Percentiles rank a stretch among this genome's conserved stretches.
Conservation (phyloP, 2,329 filamentous ascomycete species). For the Exophiala oligosperma region DNA sequence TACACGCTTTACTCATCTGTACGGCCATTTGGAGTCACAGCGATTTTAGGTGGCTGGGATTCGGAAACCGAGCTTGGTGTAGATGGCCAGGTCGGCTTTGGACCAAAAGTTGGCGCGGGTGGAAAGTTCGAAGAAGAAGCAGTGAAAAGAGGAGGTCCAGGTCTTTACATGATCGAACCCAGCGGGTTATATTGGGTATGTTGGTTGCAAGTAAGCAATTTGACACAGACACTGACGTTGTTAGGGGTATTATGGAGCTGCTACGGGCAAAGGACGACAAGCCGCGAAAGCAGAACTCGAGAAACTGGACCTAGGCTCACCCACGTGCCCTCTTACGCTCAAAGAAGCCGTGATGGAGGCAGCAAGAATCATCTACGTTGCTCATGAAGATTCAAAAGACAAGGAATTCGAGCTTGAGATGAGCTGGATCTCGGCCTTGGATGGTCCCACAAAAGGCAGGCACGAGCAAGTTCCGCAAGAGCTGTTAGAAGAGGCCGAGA, state of each 20-base stretch:
- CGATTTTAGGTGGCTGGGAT: conserved; percentile 92
- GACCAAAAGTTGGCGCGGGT: conserved; percentile 75
- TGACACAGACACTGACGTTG: conserved; percentile 2
- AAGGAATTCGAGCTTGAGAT: conserved; percentile 99
- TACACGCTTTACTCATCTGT: conserved; percentile 98
- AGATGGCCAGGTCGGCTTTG: conserved; percentile 84
- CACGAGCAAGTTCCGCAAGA: conserved; percentile 93
- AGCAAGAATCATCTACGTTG: conserved; percentile 93
- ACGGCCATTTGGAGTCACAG: conserved; percentile 92
- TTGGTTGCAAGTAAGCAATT: not conserved
- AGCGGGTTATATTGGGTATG: conserved; percentile 89
- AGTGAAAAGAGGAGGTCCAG: conserved; percentile 77
- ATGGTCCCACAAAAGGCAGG: conserved; percentile 86
- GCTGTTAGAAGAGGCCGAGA: conserved; percentile 86
- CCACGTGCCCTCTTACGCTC: conserved; percentile 66
- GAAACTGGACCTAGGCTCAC: conserved; percentile 85
- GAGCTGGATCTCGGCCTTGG: conserved; percentile 88
- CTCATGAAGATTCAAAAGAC: conserved; percentile 98
- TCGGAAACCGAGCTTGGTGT: conserved; percentile 81
- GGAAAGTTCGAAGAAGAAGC: conserved; percentile 69
- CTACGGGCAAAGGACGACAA: conserved; percentile 94
- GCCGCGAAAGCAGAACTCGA: conserved; percentile 97
- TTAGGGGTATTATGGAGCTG: conserved; percentile 92
- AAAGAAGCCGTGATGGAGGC: conserved; percentile 93
- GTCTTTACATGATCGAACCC: conserved; percentile 98